phyloP scores from a whole-genome alignment of 345 rosid genomes.

The Barbarea vulgaris region DNA sequence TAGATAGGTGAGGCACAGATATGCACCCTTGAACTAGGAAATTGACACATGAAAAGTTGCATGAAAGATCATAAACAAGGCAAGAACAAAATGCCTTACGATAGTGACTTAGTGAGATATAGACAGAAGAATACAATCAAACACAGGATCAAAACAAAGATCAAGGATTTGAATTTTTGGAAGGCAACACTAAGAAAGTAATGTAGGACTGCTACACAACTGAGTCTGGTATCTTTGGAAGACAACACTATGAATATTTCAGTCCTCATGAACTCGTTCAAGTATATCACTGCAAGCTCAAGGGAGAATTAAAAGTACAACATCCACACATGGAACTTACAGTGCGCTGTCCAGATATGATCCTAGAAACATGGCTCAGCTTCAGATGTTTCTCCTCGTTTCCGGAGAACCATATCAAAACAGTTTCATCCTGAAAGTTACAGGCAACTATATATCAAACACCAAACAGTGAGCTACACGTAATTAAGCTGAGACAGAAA shows the following conservation, averaged over 20 bases:
- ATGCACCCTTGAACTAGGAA: constrained; percentile 7
- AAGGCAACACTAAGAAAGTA: background rate
- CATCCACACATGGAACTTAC: constrained; percentile 54
- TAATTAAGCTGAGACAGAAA: background rate
- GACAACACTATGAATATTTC: background rate
- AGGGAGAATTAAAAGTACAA: constrained; percentile 19
- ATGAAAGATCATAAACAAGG: constrained; percentile 11
- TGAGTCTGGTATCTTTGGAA: background rate
- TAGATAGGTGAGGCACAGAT: background rate
- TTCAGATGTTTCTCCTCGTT: constrained; percentile 89
- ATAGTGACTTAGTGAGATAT: background rate
- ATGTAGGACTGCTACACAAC: constrained; percentile 14
- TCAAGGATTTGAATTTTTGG: constrained; percentile 12
- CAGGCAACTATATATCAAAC: constrained; percentile 14
- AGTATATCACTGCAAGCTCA: constrained; percentile 3
- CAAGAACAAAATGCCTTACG: constrained; percentile 3
- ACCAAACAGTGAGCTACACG: background rate
- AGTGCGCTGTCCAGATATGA: constrained; percentile 96
- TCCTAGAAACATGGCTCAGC: constrained; percentile 86
- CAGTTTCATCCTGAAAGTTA: constrained; percentile 85
- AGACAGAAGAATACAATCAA: background rate
- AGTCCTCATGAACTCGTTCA: background rate
- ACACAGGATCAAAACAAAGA: background rate
- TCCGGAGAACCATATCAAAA: constrained; percentile 96
- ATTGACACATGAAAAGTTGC: constrained; percentile 20